These are phyloP conservation scores for Lepraria neglecta DNA, from an alignment of 495 filamentous ascomycete genomes.

Conservation along the genomic window DNA sequence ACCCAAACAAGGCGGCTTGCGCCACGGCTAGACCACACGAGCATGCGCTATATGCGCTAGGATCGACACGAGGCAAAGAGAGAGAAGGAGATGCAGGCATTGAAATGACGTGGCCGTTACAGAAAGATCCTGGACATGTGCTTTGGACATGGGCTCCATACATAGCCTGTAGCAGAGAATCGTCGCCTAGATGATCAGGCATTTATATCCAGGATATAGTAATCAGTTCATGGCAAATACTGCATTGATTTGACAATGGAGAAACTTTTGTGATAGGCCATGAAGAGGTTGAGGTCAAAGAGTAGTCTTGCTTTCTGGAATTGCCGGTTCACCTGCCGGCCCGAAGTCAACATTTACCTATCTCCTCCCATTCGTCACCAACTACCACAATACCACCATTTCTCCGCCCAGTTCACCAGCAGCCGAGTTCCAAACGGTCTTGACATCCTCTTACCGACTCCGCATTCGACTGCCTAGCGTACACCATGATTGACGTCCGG, in stretches of 20 bases:
- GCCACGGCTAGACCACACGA: background rate
- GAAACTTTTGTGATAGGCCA: no score
- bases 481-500: background rate
- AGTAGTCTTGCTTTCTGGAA: background rate
- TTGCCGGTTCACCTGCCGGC: background rate
- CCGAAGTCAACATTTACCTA: background rate
- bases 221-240: no score
- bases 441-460: background rate
- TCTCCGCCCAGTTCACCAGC: background rate
- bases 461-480: slow-evolving; percentile 2
- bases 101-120: background rate
- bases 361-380: background rate
- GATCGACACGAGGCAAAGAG: background rate
- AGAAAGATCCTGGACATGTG: background rate
- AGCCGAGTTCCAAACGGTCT: background rate
- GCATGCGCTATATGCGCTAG: background rate
- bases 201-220: no score
- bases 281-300: no score
- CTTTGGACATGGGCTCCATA: no score
- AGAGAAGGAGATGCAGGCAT: background rate
- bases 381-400: background rate
- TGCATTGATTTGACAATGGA: no score
- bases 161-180: no score
- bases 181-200: no score
- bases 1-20: background rate